phyloP scores from a whole-genome alignment of 768 basidiomycete genomes.

The Tylopilus sp. region DNA sequence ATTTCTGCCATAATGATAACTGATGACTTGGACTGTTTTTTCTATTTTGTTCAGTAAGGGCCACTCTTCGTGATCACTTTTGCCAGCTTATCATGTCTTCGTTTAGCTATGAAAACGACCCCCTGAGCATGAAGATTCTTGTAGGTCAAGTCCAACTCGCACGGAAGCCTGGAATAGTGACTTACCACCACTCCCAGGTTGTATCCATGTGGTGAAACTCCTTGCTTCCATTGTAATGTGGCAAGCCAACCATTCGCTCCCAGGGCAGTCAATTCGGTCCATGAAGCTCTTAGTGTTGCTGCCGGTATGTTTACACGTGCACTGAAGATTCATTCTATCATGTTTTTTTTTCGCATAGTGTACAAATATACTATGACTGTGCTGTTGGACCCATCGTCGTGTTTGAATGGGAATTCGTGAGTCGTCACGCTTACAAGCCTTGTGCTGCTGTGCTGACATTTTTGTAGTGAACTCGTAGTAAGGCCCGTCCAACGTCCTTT shows the following conservation, averaged over 20 bases:
- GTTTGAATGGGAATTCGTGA: too few relatives aligned
- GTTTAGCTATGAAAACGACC: slow-evolving; percentile 7
- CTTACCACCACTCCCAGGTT: not conserved
- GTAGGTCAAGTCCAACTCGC: not conserved
- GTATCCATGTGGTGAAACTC: not conserved
- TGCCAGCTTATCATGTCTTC: not conserved
- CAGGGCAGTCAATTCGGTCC: not conserved
- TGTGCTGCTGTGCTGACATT: too few relatives aligned
- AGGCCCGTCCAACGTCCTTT: too few relatives aligned
- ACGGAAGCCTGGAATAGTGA: not conserved
- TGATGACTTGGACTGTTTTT: not conserved
- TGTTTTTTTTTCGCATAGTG: too few relatives aligned
- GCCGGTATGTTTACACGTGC: too few relatives aligned
- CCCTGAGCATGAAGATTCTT: not conserved
- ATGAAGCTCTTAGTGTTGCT: slow-evolving; percentile 4
- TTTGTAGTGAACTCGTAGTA: too few relatives aligned
- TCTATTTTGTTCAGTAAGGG: slow-evolving; percentile 6
- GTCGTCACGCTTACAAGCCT: too few relatives aligned
- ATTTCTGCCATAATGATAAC: not conserved
- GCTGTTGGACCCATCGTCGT: too few relatives aligned
- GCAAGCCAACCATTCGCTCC: not conserved
- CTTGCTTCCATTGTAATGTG: not conserved
- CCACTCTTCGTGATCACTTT: not conserved
- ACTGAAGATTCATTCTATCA: too few relatives aligned
- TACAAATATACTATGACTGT: too few relatives aligned